Evolutionary conservation across 305 asterid species (phyloP), one percentile per base, ranked within the genome.

Genomic region (Fraxinus ornus): DNA sequence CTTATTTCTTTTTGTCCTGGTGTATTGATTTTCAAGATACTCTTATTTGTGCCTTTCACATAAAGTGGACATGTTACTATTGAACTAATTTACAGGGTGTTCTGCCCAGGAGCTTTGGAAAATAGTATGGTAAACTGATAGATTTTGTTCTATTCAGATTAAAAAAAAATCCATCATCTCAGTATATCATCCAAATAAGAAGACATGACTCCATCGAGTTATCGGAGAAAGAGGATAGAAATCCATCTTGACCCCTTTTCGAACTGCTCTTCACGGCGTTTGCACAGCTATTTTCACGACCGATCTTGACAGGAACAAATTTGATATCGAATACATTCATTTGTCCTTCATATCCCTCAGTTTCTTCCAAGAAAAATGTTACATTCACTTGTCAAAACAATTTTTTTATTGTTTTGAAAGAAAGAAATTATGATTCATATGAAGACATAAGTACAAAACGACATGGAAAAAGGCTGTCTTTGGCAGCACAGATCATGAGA

Each of bases 401-500:
- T 26, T 37, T 64, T 0, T 19, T 17, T 57, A 0, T 60, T 37
- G 7, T 7, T 1, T 37, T 7, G 10, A 37, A 8, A 37, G 44
- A 37, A 8, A n/a, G 88, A 84, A 86, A 0, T 21, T 9, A 24
- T 60, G 80, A 84, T 81, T 52, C 80, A 76, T 52, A 74, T 21
- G 72, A 80, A 36, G 87, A 81, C 87, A 79, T 21, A 75, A 19
- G 78, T 85, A 84, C 91, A 71, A 74, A 83, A 86, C 77, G 91
- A 89, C 91, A 86, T 76, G 79, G 30, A 82, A 84, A 88, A 85
- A 80, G 88, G 79, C 87, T 81, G 85, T 84, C 86, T 85, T 84
- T 89, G 74, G 78, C 85, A 83, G 73, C 62, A 68, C 79, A 64
- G 81, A 72, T 55, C 79, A 15, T 44, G 64, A 26, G 83, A 32